A percentile compares a stretch with the other conserved stretches of the same genome.
These are phyloP conservation scores for Amorphotheca resinae DNA, from an alignment of 495 filamentous ascomycete species.

Conservation along the genomic window DNA sequence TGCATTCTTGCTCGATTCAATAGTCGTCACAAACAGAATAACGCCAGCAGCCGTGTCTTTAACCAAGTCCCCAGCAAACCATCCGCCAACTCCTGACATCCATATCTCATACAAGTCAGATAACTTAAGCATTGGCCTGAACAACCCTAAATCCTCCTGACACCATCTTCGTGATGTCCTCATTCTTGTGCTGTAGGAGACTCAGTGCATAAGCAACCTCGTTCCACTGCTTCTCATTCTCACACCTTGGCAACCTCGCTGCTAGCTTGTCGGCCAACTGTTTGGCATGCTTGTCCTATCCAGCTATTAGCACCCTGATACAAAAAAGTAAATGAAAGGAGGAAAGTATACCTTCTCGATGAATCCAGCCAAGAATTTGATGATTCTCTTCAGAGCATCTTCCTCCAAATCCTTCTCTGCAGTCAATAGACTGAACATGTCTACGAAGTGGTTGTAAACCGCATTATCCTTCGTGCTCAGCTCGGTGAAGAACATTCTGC, in stretches of 20 bases:
- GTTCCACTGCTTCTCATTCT: slow-evolving; percentile 91
- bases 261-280: slow-evolving; percentile 91
- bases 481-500: slow-evolving; percentile 97
- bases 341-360: slow-evolving; percentile 73
- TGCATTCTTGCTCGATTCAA: too few species aligned
- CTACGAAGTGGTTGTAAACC: slow-evolving; percentile 98
- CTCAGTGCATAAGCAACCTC: slow-evolving; percentile 89
- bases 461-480: slow-evolving; percentile 96
- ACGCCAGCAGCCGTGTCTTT: too few species aligned
- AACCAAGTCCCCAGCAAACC: too few species aligned
- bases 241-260: slow-evolving; percentile 71
- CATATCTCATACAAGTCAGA: background rate
- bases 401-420: slow-evolving; percentile 74
- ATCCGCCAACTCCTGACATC: too few species aligned
- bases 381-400: slow-evolving; percentile 66
- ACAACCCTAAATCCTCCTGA: slow-evolving; percentile 78
- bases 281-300: slow-evolving; percentile 92
- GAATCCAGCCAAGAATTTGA: slow-evolving; percentile 88
- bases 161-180: slow-evolving; percentile 82
- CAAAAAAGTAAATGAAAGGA: background rate
- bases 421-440: slow-evolving; percentile 92
- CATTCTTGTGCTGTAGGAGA: slow-evolving; percentile 89
- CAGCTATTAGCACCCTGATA: slow-evolving; percentile 6
- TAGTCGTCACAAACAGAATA: too few species aligned
- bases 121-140: slow-evolving; percentile 44